phyloP scores from a whole-genome alignment of 371 early-diverging fungal genomes.

The Zancudomyces culisetae region DNA sequence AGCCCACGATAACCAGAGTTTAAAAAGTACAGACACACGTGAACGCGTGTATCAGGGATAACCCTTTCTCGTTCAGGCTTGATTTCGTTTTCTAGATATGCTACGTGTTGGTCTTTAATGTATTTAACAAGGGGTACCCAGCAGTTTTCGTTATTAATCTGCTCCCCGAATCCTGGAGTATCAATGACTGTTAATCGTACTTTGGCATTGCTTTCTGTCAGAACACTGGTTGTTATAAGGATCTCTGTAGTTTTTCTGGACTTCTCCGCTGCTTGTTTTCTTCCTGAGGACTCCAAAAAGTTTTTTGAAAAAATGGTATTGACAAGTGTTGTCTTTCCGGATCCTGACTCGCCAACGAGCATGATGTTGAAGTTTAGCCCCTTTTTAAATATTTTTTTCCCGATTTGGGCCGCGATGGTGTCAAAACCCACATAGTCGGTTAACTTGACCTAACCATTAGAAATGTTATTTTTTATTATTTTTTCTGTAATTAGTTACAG shows the following conservation, averaged over 20 bases:
- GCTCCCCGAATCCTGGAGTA: constrained; percentile 96
- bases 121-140: constrained; percentile 81
- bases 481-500: no score
- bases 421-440: constrained; percentile 83
- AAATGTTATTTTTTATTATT: no score
- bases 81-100: constrained; percentile 69
- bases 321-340: constrained; percentile 97
- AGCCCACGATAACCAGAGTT: constrained; percentile 90
- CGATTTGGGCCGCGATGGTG: constrained; percentile 80
- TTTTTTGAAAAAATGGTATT: constrained; percentile 83
- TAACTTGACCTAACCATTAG: constrained; percentile 1
- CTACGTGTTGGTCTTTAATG: constrained; percentile 80
- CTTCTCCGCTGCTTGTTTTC: constrained; percentile 47
- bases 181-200: constrained; percentile 74
- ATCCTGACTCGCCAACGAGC: constrained; percentile 92
- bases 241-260: constrained; percentile 71
- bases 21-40: constrained; percentile 93
- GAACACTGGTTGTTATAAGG: constrained; percentile 54
- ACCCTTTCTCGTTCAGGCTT: constrained; percentile 65
- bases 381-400: constrained; percentile 74
- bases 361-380: constrained; percentile 90
- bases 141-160: constrained; percentile 77
- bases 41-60: constrained; percentile 92
- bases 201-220: constrained; percentile 69
- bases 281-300: constrained; percentile 64